phyloP scores from a whole-genome alignment of 2,329 filamentous ascomycete species.

The Aspergillus aculeatinus region DNA sequence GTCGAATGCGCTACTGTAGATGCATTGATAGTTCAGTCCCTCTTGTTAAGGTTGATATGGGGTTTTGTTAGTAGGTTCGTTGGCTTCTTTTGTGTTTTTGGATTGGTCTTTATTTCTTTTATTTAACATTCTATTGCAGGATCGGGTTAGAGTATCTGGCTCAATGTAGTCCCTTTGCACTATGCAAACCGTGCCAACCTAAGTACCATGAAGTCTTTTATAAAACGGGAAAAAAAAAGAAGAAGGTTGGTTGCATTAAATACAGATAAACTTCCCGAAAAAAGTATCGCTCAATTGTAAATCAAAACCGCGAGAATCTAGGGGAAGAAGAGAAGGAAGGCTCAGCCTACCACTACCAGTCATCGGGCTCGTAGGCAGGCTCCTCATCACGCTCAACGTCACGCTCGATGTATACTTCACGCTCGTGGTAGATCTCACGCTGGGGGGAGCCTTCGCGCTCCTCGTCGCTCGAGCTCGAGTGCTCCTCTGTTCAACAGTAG shows the following conservation, averaged over 20 bases:
- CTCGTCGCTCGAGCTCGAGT: slow-evolving; percentile 1
- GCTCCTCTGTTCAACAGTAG: slow-evolving; percentile 5
- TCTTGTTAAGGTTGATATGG: no score
- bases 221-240: background rate
- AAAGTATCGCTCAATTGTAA: background rate
- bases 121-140: background rate
- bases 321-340: background rate
- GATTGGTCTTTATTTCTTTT: background rate
- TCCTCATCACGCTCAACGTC: slow-evolving; percentile 1
- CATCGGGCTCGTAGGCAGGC: slow-evolving; percentile 1
- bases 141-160: background rate
- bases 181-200: background rate
- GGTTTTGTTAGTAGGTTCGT: no score
- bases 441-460: background rate
- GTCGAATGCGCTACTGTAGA: no score
- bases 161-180: background rate
- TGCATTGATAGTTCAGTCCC: no score
- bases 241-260: background rate
- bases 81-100: no score
- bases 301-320: background rate
- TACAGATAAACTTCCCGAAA: background rate
- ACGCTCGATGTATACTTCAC: background rate
- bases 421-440: background rate
- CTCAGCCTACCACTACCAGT: slow-evolving; percentile 1
- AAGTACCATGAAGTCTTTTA: background rate